Evolutionary conservation across 2,329 filamentous ascomycete genomes (phyloP).

Genomic region (Rhynchosporium agropyri): DNA sequence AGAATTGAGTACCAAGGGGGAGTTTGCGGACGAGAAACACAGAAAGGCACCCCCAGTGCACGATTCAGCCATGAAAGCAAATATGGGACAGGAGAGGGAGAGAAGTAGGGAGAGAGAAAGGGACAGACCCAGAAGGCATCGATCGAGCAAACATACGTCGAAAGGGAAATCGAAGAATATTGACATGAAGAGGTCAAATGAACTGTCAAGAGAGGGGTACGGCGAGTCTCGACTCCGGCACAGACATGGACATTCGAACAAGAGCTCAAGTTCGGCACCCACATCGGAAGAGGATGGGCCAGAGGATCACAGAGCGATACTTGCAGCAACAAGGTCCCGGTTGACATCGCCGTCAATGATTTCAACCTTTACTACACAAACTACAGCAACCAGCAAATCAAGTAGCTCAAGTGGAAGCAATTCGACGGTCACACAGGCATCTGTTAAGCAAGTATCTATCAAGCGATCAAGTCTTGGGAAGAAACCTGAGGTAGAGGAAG

Average conservation of each 20-base stretch:
- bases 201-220: constrained; percentile 25
- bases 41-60: constrained; percentile 20
- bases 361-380: constrained; percentile 41
- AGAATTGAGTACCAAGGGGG: constrained; percentile 28
- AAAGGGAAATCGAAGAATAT: constrained; percentile 34
- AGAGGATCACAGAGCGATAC: constrained; percentile 34
- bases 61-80: constrained; percentile 33
- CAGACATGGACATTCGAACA: constrained; percentile 28
- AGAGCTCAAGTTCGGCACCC: constrained; percentile 33
- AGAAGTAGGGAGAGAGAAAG: constrained; percentile 6
- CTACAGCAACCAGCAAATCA: constrained; percentile 43
- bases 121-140: constrained; percentile 31
- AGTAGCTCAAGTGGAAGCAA: constrained; percentile 47
- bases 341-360: constrained; percentile 42
- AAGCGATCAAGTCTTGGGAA: constrained; percentile 31
- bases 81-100: constrained; percentile 34
- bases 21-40: constrained; percentile 25
- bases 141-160: constrained; percentile 30
- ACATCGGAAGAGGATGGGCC: constrained; percentile 35
- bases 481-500: constrained; percentile 29
- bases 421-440: constrained; percentile 47
- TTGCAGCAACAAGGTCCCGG: constrained; percentile 35
- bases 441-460: constrained; percentile 27
- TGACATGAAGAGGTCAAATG: constrained; percentile 27
- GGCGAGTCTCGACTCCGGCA: constrained; percentile 28